Conservation (phyloP, 139 green algal species). For the Pycnococcus provasolii region DNA sequence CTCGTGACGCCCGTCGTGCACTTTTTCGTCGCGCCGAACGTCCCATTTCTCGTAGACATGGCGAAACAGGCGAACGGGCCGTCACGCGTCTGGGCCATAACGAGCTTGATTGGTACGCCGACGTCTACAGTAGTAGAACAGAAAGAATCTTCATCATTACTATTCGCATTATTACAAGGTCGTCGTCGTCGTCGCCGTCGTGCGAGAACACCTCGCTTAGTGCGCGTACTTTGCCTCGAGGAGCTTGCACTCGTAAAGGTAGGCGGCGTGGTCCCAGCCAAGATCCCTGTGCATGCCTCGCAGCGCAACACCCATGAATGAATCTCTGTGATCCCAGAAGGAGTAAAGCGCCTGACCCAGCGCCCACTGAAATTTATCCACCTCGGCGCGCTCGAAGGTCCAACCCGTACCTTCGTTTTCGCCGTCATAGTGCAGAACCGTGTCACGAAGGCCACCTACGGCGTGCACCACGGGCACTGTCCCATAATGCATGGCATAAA, state of each 20-base stretch:
- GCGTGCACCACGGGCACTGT: conserved; percentile 72
- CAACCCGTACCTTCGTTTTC: conserved; percentile 34
- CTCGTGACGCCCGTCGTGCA: too few relatives aligned
- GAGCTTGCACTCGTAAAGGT: conserved; percentile 84
- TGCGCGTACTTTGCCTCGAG: conserved; percentile 69
- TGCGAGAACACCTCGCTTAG: background rate
- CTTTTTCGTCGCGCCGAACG: too few relatives aligned
- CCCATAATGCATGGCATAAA: conserved; percentile 62
- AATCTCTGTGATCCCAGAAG: conserved; percentile 27
- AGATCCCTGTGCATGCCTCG: conserved; percentile 70
- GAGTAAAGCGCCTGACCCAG: conserved; percentile 36
- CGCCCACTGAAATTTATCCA: conserved; percentile 27
- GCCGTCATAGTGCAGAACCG: conserved; percentile 33
- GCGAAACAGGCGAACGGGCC: too few relatives aligned
- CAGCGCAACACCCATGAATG: conserved; percentile 38
- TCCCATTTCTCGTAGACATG: too few relatives aligned
- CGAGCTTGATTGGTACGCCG: too few relatives aligned
- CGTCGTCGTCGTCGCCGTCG: too few relatives aligned
- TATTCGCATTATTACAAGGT: too few relatives aligned
- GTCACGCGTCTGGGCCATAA: too few relatives aligned
- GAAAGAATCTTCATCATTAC: too few relatives aligned
- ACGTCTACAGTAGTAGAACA: too few relatives aligned
- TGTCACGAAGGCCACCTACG: conserved; percentile 69
- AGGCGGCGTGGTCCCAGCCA: conserved; percentile 76
- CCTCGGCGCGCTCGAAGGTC: conserved; percentile 33